Conservation (phyloP, 2,329 filamentous ascomycete species). For the Pezicula neosporulosa region DNA sequence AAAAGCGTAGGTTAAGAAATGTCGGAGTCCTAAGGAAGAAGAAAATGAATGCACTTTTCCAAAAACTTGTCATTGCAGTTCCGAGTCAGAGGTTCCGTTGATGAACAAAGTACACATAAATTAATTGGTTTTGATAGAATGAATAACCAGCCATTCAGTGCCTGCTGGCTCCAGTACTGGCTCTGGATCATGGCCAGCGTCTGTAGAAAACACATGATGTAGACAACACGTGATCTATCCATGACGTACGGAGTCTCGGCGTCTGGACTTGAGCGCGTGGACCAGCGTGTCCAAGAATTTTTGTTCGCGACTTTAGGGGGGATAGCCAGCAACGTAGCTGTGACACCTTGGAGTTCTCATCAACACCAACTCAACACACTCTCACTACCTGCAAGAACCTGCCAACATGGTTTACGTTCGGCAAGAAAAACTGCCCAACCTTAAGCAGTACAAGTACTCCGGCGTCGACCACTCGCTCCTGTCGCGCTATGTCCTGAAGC, state of each 20-base stretch:
- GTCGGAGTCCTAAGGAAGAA: no score
- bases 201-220: no score
- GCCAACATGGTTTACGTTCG: slow-evolving; percentile 88
- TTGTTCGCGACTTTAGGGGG: background rate
- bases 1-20: no score
- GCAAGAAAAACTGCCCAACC: slow-evolving; percentile 80
- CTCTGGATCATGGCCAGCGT: no score
- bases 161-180: no score
- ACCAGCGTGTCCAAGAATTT: background rate
- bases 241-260: background rate
- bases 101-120: no score
- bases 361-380: background rate
- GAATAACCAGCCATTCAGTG: no score
- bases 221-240: background rate
- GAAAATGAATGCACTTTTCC: no score
- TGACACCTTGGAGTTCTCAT: background rate
- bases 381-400: background rate
- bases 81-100: no score
- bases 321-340: background rate
- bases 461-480: slow-evolving; percentile 85
- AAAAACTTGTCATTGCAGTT: no score
- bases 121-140: no score
- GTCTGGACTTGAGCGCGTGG: background rate
- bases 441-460: slow-evolving; percentile 95
- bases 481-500: slow-evolving; percentile 92